Conservation (phyloP, 2,329 filamentous ascomycete genomes). For the Talaromyces rugulosus region DNA sequence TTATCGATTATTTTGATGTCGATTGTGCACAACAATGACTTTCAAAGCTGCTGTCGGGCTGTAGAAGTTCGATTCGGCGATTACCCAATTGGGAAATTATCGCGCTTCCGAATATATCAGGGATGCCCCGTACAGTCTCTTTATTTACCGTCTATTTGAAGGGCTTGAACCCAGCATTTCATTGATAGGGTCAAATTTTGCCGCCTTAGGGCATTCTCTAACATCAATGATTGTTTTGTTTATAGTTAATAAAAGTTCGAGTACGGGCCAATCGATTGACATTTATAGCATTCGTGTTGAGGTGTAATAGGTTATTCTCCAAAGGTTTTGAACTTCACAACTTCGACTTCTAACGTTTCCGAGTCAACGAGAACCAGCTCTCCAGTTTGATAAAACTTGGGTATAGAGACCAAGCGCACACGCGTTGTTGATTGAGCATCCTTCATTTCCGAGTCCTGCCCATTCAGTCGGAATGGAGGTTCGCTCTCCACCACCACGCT, state of each 20-base stretch:
- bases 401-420: slow-evolving; percentile 77
- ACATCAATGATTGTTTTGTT: background rate
- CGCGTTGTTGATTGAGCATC: slow-evolving; percentile 55
- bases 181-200: too few relatives aligned
- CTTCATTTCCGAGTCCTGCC: slow-evolving; percentile 30
- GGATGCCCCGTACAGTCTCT: too few relatives aligned
- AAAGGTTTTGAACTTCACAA: slow-evolving; percentile 56
- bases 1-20: too few relatives aligned
- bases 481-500: slow-evolving; percentile 62
- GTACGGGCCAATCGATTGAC: too few relatives aligned
- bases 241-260: background rate
- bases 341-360: slow-evolving; percentile 76
- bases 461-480: slow-evolving; percentile 26
- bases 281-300: background rate
- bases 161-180: too few relatives aligned
- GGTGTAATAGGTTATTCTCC: slow-evolving; percentile 23
- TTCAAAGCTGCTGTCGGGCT: too few relatives aligned
- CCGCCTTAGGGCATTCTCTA: background rate
- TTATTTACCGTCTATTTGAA: too few relatives aligned
- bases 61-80: too few relatives aligned
- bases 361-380: slow-evolving; percentile 79
- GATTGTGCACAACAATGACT: too few relatives aligned
- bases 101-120: too few relatives aligned
- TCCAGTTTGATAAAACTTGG: slow-evolving; percentile 72
- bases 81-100: too few relatives aligned